Conservation (phyloP, 768 basidiomycete species). For the Pulveroboletus sp. region DNA sequence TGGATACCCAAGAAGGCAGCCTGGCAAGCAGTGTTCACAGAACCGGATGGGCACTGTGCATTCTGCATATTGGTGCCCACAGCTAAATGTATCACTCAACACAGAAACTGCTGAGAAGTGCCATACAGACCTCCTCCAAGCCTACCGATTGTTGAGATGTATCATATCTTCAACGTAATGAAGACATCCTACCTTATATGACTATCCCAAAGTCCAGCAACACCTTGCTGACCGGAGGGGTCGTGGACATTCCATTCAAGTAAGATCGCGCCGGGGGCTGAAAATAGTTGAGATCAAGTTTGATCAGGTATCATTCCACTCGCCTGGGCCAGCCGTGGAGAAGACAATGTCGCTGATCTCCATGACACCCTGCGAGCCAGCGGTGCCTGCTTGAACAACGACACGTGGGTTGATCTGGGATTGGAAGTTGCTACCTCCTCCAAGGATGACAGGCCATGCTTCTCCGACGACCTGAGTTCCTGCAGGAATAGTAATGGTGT, state of each 20-base stretch:
- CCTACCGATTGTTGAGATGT: conserved; percentile 5
- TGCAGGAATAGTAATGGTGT: conserved; percentile 46
- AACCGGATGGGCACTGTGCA: conserved; percentile 40
- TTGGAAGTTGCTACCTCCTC: conserved; percentile 39
- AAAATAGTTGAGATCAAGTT: not conserved
- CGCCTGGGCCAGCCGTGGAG: conserved; percentile 48
- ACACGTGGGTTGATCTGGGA: conserved; percentile 36
- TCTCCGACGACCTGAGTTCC: conserved; percentile 48
- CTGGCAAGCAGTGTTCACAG: conserved; percentile 43
- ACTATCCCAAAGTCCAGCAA: conserved; percentile 50
- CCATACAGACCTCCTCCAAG: conserved; percentile 25
- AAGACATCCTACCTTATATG: conserved; percentile 32
- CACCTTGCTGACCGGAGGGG: conserved; percentile 47
- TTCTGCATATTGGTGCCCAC: conserved; percentile 50
- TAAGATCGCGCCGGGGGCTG: conserved; percentile 45
- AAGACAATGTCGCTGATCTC: conserved; percentile 68
- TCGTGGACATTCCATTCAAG: conserved; percentile 61
- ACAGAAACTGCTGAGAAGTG: not conserved
- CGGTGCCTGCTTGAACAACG: conserved; percentile 43
- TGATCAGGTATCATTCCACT: not conserved
- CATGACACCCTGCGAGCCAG: conserved; percentile 44
- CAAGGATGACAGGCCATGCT: conserved; percentile 48
- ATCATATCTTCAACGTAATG: not conserved
- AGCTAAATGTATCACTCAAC: conserved; percentile 28
- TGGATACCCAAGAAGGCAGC: conserved; percentile 67